These are phyloP conservation scores for Pichia sp. DNA, from an alignment of 1,139 yeast species.

Conservation along the genomic window DNA sequence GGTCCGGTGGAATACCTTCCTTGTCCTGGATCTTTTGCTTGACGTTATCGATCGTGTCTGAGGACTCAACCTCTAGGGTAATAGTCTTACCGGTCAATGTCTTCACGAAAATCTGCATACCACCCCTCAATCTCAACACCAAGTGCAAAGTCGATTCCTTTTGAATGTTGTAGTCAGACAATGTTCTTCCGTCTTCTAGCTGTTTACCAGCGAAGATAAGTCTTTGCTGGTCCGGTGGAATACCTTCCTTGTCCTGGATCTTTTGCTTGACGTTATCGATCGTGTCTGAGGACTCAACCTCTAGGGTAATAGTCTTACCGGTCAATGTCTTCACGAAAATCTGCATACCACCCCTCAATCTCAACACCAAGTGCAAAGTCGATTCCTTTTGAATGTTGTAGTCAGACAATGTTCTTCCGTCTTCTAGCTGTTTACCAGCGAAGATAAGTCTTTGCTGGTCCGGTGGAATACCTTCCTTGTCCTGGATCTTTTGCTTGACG, in stretches of 20 bases:
- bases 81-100: constrained; percentile 70
- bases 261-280: constrained; percentile 1
- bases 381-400: constrained; percentile 1
- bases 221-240: constrained; percentile 4
- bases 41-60: constrained; percentile 72
- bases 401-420: background rate
- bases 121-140: constrained; percentile 3
- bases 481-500: constrained; percentile 2
- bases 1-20: constrained; percentile 87
- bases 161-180: constrained; percentile 1
- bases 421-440: constrained; percentile 1
- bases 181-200: constrained; percentile 1
- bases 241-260: constrained; percentile 4
- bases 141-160: constrained; percentile 1
- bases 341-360: constrained; percentile 2
- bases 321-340: constrained; percentile 1
- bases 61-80: constrained; percentile 65
- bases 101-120: constrained; percentile 58
- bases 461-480: constrained; percentile 3
- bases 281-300: constrained; percentile 1
- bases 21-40: constrained; percentile 81
- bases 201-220: constrained; percentile 1
- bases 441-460: constrained; percentile 1
- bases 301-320: constrained; percentile 1
- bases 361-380: background rate